These are phyloP conservation scores for Musa schizocarpa DNA, from an alignment of 176 grass and related monocot species.

Conservation along the genomic window DNA sequence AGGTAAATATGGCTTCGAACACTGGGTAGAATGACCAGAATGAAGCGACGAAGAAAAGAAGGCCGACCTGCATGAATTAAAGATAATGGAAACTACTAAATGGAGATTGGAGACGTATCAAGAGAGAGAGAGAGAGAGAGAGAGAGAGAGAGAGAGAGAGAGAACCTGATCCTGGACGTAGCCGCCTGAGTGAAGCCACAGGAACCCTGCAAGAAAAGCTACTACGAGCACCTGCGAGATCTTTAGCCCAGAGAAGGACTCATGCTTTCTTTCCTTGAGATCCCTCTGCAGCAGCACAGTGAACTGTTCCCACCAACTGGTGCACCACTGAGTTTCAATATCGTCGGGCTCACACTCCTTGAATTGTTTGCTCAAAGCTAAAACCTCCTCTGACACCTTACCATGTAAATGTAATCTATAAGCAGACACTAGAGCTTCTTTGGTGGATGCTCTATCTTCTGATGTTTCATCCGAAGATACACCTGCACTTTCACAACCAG, in stretches of 20 bases:
- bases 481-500: slow-evolving; percentile 2
- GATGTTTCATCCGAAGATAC: slow-evolving; percentile 12
- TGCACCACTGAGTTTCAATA: slow-evolving; percentile 24
- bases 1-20: slow-evolving; percentile 34
- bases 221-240: slow-evolving; percentile 20
- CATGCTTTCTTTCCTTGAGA: slow-evolving; percentile 35
- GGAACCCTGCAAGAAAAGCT: slow-evolving; percentile 20
- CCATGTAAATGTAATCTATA: slow-evolving; percentile 17
- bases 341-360: slow-evolving; percentile 19
- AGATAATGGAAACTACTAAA: too few relatives aligned
- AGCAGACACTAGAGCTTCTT: slow-evolving; percentile 25
- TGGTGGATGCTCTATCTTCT: slow-evolving; percentile 9
- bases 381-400: slow-evolving; percentile 23
- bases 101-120: not conserved
- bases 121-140: not conserved
- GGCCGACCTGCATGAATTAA: slow-evolving; percentile 10
- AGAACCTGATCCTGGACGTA: slow-evolving; percentile 32
- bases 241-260: slow-evolving; percentile 31
- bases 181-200: slow-evolving; percentile 32
- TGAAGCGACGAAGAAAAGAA: slow-evolving; percentile 31
- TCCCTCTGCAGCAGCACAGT: slow-evolving; percentile 33
- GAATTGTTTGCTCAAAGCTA: not conserved
- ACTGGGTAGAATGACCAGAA: slow-evolving; percentile 36
- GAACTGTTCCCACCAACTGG: slow-evolving; percentile 42
- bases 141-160: not conserved